Conservation (phyloP, 2,329 filamentous ascomycete species). For the Piedraia hortae region DNA sequence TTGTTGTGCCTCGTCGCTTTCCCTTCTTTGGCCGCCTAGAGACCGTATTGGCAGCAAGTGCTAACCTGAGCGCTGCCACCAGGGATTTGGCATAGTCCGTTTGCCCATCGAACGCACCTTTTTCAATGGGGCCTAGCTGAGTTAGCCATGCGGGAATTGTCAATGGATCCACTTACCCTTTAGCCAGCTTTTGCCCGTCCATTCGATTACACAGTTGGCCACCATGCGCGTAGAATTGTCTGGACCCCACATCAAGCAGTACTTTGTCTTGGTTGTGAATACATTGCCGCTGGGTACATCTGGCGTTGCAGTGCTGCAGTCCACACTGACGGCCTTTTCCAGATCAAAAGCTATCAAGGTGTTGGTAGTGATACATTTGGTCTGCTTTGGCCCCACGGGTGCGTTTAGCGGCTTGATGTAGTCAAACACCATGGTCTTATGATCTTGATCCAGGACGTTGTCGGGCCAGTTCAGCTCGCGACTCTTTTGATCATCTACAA, state of each 20-base stretch:
- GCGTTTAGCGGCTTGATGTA: constrained; percentile 79
- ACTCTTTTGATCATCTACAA: constrained; percentile 69
- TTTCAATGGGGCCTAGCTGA: constrained; percentile 62
- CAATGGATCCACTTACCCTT: constrained; percentile 35
- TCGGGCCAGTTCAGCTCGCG: constrained; percentile 59
- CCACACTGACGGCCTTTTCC: constrained; percentile 65
- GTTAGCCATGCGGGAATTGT: neutral
- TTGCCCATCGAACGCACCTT: constrained; percentile 79
- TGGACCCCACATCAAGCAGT: constrained; percentile 79
- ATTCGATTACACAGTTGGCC: constrained; percentile 76
- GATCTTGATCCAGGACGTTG: constrained; percentile 45
- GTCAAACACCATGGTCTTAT: constrained; percentile 44
- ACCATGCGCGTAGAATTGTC: constrained; percentile 63
- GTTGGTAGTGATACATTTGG: constrained; percentile 75
- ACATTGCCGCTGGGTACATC: constrained; percentile 87
- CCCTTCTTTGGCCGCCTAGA: constrained; percentile 22
- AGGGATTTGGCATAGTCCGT: constrained; percentile 56
- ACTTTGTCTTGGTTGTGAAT: constrained; percentile 77
- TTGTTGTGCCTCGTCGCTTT: constrained; percentile 25
- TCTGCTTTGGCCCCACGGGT: constrained; percentile 73
- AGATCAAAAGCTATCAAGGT: constrained; percentile 61
- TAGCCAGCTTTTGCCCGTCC: constrained; percentile 94
- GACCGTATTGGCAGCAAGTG: constrained; percentile 37
- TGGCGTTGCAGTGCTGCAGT: constrained; percentile 61
- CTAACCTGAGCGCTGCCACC: constrained; percentile 42